Evolutionary conservation across 129 eudicot species (phyloP).

Genomic region (Flaveria bidentis): DNA sequence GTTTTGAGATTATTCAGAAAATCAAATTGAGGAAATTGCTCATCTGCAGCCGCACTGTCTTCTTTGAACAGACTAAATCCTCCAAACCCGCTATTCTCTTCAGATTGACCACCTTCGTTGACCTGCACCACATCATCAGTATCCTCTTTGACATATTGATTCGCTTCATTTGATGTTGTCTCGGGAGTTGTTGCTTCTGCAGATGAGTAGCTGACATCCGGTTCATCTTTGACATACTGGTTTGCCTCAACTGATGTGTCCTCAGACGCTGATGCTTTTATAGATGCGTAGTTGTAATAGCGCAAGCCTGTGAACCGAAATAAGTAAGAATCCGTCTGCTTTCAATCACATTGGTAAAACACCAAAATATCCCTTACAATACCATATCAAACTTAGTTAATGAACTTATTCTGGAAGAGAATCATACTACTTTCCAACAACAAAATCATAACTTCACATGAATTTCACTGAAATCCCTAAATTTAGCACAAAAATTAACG

Average conservation of each 20-base stretch:
- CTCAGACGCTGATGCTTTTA: slow-evolving; percentile 36
- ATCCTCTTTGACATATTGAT: slow-evolving; percentile 39
- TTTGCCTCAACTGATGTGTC: slow-evolving; percentile 41
- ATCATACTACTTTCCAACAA: background rate
- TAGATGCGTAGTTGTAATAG: slow-evolving; percentile 12
- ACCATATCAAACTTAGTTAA: background rate
- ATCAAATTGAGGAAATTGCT: slow-evolving; percentile 37
- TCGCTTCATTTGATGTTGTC: slow-evolving; percentile 39
- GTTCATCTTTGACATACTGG: slow-evolving; percentile 40
- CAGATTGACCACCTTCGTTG: slow-evolving; percentile 34
- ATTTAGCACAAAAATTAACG: background rate
- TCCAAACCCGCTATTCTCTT: slow-evolving; percentile 30
- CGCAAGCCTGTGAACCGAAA: slow-evolving; percentile 34
- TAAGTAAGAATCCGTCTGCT: background rate
- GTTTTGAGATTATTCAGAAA: slow-evolving; percentile 44
- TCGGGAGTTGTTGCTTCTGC: slow-evolving; percentile 32
- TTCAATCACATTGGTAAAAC: background rate
- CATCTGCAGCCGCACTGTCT: slow-evolving; percentile 28
- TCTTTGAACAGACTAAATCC: slow-evolving; percentile 36
- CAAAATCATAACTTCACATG: background rate
- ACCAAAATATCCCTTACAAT: background rate
- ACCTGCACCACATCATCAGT: slow-evolving; percentile 33
- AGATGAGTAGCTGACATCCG: slow-evolving; percentile 37
- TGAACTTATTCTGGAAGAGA: background rate
- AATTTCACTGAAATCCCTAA: slow-evolving; percentile 11